phyloP scores from a whole-genome alignment of 805 yeast species.

The Metschnikowia kunwiensis region DNA sequence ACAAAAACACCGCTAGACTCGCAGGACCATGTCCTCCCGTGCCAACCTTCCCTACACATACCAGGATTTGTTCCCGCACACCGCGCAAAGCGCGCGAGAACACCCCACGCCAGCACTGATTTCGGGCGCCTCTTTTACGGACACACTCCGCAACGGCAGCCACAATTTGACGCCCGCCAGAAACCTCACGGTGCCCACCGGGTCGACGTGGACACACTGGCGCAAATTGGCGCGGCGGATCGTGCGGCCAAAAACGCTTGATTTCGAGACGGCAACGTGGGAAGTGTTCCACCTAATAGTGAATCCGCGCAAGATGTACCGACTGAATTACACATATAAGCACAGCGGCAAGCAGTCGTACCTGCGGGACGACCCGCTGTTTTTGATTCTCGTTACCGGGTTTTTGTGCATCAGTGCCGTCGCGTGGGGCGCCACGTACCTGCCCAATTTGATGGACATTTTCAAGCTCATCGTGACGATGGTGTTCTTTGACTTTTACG shows the following conservation, averaged over 20 bases:
- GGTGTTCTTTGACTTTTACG: conserved; percentile 80
- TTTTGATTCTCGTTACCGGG: conserved; percentile 66
- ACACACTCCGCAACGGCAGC: conserved; percentile 16
- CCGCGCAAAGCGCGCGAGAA: conserved; percentile 13
- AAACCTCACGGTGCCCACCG: conserved; percentile 9
- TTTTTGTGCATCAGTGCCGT: conserved; percentile 71
- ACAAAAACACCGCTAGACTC: no score
- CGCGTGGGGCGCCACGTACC: conserved; percentile 87
- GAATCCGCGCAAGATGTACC: conserved; percentile 78
- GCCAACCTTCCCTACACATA: conserved; percentile 40
- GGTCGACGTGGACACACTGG: conserved; percentile 22
- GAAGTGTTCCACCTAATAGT: conserved; percentile 73
- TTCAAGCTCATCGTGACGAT: conserved; percentile 69
- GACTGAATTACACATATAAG: conserved; percentile 71
- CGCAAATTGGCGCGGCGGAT: conserved; percentile 33
- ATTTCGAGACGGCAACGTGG: conserved; percentile 92
- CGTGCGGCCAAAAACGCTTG: conserved; percentile 74
- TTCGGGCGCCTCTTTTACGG: conserved; percentile 25
- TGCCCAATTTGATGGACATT: conserved; percentile 59
- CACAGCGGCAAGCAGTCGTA: conserved; percentile 59
- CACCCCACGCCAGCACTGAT: conserved; percentile 18
- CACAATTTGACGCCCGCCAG: conserved; percentile 16
- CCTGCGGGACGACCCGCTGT: conserved; percentile 92
- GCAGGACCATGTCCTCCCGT: conserved; percentile 35
- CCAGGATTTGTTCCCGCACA: conserved; percentile 41